Evolutionary conservation across 2,329 filamentous ascomycete species (phyloP), one percentile per base, ranked within the genome.

Genomic region (Sporothrix humicola): DNA sequence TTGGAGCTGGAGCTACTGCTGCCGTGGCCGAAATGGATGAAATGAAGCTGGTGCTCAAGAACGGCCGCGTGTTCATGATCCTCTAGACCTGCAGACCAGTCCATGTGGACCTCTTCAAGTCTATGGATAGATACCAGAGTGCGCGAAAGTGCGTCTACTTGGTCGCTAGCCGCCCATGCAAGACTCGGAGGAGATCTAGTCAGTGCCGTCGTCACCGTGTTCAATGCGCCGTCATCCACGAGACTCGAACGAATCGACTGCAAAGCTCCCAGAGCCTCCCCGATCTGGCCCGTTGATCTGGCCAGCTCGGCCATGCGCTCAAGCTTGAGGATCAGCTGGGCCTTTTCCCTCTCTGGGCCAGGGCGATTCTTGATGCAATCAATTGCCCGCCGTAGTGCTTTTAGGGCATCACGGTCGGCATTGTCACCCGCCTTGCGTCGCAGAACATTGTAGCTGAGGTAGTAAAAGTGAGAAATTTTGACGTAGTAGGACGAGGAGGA

Each of bases 391-490:
- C 87, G 87, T 68, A 93, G 84, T 13, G 90, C 85, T 69, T 87
- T 85, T 15, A 92, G 80, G 1, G 87, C 83, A 20, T 82, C 80
- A 6, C 78, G 76, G 66, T 85, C 83, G n/a, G 83, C 82, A 0
- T 80, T 76, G 44, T 83, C 83, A 3, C 82, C 81, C 0, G 81
- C 76, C 31, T 82, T 81, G 69, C 87, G 87, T 15, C 85, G 82
- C 74, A 88, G 79, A 61, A 85, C 83, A 20, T 87, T 81, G 78
- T 89, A 89, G 66, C 88, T 84, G n/a, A 89, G 84, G 79, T 91
- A 93, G 79, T 93, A 93, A 2, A 92, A 84, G 77, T 92, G 91
- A 0, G 92, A 93, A 37, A 93, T 87, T 77, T 90, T 92, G 75
- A 91, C 86, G 73, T 88, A 84, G 76, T 90, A 89, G 1, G 83